These are phyloP conservation scores for Stagonosporopsis rhizophila DNA, from an alignment of 2,329 filamentous ascomycete species.

Conservation along the genomic window DNA sequence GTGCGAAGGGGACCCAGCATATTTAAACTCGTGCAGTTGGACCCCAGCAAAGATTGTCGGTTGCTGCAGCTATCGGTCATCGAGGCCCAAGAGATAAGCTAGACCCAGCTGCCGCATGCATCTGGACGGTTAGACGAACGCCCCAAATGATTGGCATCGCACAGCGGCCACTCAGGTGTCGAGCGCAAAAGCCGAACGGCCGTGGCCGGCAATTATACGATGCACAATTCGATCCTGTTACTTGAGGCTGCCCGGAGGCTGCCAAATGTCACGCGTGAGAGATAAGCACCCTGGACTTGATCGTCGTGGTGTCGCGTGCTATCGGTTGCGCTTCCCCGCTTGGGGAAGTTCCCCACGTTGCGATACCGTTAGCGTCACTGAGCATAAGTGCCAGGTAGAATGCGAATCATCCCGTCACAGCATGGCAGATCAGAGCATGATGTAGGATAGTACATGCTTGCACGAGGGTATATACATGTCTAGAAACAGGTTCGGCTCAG, in stretches of 20 bases:
- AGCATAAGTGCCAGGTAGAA: too few relatives aligned
- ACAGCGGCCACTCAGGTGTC: conserved; percentile 6
- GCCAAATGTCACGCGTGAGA: background rate
- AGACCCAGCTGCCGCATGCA: conserved; percentile 1
- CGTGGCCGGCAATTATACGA: conserved; percentile 2
- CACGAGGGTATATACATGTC: conserved; percentile 13
- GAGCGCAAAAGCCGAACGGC: conserved; percentile 7
- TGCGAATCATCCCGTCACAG: background rate
- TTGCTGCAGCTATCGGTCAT: conserved; percentile 16
- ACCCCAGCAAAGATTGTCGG: conserved; percentile 3
- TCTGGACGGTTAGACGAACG: conserved; percentile 2
- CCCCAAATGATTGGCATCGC: background rate
- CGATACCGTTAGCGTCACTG: conserved; percentile 4
- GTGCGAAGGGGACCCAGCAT: background rate
- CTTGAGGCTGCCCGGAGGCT: background rate
- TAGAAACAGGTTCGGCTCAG: conserved; percentile 3
- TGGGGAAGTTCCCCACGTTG: conserved; percentile 14
- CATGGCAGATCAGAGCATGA: background rate
- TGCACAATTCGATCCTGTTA: background rate
- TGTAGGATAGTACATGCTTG: background rate
- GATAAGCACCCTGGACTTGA: conserved; percentile 16
- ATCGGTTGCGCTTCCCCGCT: conserved; percentile 13
- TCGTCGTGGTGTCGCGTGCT: conserved; percentile 2
- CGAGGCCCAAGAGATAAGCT: conserved; percentile 20
- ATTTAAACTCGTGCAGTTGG: conserved; percentile 11